These are phyloP conservation scores for Leccinum boreale DNA, from an alignment of 768 basidiomycete species.

Conservation along the genomic window DNA sequence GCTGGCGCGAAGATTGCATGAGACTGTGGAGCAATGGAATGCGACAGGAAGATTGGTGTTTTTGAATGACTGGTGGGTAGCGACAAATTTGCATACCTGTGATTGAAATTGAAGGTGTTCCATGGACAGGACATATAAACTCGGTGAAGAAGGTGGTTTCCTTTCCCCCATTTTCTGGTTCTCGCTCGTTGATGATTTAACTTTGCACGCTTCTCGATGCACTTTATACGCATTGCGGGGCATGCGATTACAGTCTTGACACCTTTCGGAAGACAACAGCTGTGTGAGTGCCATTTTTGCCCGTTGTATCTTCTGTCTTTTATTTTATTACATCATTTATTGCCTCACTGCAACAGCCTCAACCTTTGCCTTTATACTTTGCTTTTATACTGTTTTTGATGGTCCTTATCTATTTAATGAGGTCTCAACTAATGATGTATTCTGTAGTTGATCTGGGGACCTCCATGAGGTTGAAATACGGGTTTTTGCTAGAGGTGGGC, in stretches of 20 bases:
- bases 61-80: constrained; percentile 73
- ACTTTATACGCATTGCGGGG: too few species aligned
- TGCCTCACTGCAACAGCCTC: too few species aligned
- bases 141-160: constrained; percentile 75
- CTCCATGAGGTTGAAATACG: constrained; percentile 75
- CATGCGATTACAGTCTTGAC: constrained; percentile 55
- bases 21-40: constrained; percentile 55
- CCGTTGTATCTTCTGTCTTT: neutral
- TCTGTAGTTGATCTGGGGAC: constrained; percentile 59
- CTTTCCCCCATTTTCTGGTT: neutral
- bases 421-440: neutral
- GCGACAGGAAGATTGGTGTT: constrained; percentile 67
- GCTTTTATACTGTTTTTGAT: too few species aligned
- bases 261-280: constrained; percentile 86
- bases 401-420: neutral
- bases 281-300: constrained; percentile 48
- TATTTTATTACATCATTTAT: neutral
- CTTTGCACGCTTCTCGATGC: neutral
- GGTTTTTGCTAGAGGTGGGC: constrained; percentile 61
- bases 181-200: neutral
- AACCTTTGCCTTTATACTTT: neutral
- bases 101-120: neutral
- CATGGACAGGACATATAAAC: constrained; percentile 71
- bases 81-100: constrained; percentile 6
- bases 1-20: constrained; percentile 53